Conservation (phyloP, 352 stramenopile species). For the Thalassiosira livingstoniorum region DNA sequence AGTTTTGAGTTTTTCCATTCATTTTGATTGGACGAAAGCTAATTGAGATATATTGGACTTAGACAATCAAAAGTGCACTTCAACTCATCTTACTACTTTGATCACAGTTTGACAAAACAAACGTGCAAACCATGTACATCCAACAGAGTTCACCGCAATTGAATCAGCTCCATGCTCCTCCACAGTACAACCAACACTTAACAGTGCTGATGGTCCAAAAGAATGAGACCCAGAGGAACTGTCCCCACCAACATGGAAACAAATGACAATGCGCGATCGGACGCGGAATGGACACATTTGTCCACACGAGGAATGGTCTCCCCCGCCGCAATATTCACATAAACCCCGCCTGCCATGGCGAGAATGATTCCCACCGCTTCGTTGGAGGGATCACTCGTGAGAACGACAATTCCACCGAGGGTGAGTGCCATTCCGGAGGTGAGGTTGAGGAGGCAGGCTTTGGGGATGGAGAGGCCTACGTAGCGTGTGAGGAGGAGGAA, state of each 20-base stretch:
- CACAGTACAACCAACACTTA: no score
- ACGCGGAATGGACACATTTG: slow-evolving; percentile 14
- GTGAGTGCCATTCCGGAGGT: slow-evolving; percentile 86
- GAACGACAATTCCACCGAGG: slow-evolving; percentile 86
- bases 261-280: slow-evolving; percentile 48
- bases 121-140: no score
- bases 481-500: slow-evolving; percentile 89
- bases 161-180: no score
- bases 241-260: slow-evolving; percentile 83
- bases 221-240: slow-evolving; percentile 87
- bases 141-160: no score
- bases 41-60: no score
- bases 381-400: slow-evolving; percentile 78
- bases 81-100: no score
- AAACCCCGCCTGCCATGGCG: slow-evolving; percentile 85
- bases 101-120: no score
- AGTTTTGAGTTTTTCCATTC: no score
- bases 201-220: slow-evolving; percentile 90
- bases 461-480: slow-evolving; percentile 78
- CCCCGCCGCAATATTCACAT: slow-evolving; percentile 86
- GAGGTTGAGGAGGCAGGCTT: slow-evolving; percentile 89
- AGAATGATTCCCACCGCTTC: slow-evolving; percentile 86
- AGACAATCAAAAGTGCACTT: no score
- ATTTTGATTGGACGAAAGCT: no score
- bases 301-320: slow-evolving; percentile 84